Conservation (phyloP, 805 yeast species). For the Starmerella geochares region DNA sequence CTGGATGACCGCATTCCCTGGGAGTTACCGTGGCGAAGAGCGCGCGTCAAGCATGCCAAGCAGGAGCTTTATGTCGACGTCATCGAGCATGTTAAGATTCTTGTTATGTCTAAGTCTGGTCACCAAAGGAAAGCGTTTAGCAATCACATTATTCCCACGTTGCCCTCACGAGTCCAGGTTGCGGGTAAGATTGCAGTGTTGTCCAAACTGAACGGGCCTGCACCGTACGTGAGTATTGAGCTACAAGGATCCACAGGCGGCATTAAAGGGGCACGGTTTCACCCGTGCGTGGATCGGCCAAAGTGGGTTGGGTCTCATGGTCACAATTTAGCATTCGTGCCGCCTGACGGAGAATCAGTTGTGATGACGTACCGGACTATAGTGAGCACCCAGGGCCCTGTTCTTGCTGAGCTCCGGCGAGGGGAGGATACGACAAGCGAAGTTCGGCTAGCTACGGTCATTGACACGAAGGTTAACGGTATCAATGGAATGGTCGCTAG, state of each 20-base stretch:
- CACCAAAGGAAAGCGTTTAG: background rate
- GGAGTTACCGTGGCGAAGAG: conserved; percentile 63
- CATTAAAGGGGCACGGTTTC: conserved; percentile 37
- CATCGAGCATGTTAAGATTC: conserved; percentile 47
- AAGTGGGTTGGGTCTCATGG: conserved; percentile 39
- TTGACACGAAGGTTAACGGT: conserved; percentile 38
- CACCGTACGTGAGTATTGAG: conserved; percentile 56
- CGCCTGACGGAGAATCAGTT: conserved; percentile 73
- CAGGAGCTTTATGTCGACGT: conserved; percentile 84
- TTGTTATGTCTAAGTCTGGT: conserved; percentile 34
- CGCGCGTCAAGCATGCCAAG: conserved; percentile 58
- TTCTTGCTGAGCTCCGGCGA: conserved; percentile 44
- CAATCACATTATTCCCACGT: background rate
- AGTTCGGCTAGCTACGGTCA: conserved; percentile 41
- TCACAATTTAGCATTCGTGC: conserved; percentile 55
- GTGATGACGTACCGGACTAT: conserved; percentile 58
- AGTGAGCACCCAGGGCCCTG: conserved; percentile 39
- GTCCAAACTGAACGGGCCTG: conserved; percentile 57
- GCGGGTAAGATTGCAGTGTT: conserved; percentile 55
- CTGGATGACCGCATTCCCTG: conserved; percentile 18
- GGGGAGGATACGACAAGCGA: conserved; percentile 43
- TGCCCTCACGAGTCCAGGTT: conserved; percentile 32
- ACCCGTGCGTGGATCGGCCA: conserved; percentile 52
- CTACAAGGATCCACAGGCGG: conserved; percentile 29
- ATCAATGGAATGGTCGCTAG: conserved; percentile 42